Conservation (phyloP, 148 eudicot genomes). For the Silene uniflora region DNA sequence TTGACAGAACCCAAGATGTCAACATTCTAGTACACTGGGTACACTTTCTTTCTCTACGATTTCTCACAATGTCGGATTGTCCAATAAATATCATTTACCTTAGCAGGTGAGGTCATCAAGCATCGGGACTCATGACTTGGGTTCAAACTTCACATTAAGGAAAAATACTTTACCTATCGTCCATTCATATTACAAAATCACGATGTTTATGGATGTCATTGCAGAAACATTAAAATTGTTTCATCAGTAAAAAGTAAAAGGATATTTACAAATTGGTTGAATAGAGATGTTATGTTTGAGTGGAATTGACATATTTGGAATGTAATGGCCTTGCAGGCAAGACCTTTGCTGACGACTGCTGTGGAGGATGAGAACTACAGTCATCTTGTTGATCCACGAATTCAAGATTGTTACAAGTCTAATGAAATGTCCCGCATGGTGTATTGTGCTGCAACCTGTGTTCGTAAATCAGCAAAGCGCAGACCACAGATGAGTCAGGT, state of each 20-base stretch:
- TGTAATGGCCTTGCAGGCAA: conserved; percentile 44
- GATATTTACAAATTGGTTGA: background rate
- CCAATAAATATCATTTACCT: no score
- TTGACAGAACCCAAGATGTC: conserved; percentile 50
- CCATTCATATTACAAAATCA: background rate
- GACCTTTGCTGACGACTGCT: conserved; percentile 71
- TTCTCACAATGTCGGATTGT: no score
- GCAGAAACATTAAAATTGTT: background rate
- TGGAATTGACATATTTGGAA: background rate
- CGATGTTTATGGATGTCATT: background rate
- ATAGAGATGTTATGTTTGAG: background rate
- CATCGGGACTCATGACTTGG: no score
- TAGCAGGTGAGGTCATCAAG: no score
- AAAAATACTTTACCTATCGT: background rate
- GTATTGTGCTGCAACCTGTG: conserved; percentile 86
- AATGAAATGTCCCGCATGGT: conserved; percentile 80
- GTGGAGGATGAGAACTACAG: conserved; percentile 67
- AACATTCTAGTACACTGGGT: conserved; percentile 84
- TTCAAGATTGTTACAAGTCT: conserved; percentile 49
- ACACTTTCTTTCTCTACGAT: conserved; percentile 14
- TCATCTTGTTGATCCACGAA: conserved; percentile 49
- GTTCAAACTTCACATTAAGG: no score
- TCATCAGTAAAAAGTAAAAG: no score
- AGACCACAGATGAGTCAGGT: conserved; percentile 93
- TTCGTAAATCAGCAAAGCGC: conserved; percentile 67